phyloP scores from a whole-genome alignment of 345 rosid genomes.

The Geranium rotundifolium region DNA sequence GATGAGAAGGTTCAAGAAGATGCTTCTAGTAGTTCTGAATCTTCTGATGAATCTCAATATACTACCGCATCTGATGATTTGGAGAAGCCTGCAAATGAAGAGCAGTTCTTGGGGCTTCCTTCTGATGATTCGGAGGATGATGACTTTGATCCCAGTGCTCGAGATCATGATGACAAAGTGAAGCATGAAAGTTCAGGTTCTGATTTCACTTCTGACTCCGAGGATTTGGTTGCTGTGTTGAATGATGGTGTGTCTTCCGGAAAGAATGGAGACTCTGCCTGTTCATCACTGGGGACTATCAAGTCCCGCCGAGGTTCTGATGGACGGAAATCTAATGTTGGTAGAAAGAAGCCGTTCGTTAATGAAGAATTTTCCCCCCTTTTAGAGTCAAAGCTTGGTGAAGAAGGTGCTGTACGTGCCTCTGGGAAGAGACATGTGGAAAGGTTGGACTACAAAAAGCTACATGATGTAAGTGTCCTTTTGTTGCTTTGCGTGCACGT shows the following conservation, averaged over 20 bases:
- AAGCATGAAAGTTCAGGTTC: constrained; percentile 55
- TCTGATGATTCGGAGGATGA: constrained; percentile 94
- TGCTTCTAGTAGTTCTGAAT: constrained; percentile 24
- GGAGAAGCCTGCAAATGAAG: constrained; percentile 25
- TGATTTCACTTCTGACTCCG: constrained; percentile 73
- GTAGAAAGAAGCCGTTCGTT: constrained; percentile 15
- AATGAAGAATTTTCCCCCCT: constrained; percentile 19
- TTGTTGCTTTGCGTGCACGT: no score
- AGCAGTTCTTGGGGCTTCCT: constrained; percentile 39
- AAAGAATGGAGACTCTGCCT: constrained; percentile 17
- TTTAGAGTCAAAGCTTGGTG: constrained; percentile 24
- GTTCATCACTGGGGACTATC: constrained; percentile 1
- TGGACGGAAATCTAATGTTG: constrained; percentile 17
- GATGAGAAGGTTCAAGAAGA: constrained; percentile 32
- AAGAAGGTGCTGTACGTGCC: constrained; percentile 28
- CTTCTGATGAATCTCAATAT: constrained; percentile 47
- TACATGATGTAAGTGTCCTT: constrained; percentile 59
- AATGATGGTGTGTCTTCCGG: constrained; percentile 20
- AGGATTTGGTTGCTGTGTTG: constrained; percentile 36
- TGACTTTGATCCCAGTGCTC: constrained; percentile 59
- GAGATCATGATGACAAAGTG: constrained; percentile 31
- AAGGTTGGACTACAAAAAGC: constrained; percentile 83
- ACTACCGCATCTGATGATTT: constrained; percentile 46
- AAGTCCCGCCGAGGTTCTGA: constrained; percentile 11
- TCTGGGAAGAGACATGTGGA: constrained; percentile 43